A percentile compares a stretch with the other conserved stretches of the same genome.
These are phyloP conservation scores for Epichloe uncinata DNA, from an alignment of 2,329 filamentous ascomycete species.

Conservation along the genomic window DNA sequence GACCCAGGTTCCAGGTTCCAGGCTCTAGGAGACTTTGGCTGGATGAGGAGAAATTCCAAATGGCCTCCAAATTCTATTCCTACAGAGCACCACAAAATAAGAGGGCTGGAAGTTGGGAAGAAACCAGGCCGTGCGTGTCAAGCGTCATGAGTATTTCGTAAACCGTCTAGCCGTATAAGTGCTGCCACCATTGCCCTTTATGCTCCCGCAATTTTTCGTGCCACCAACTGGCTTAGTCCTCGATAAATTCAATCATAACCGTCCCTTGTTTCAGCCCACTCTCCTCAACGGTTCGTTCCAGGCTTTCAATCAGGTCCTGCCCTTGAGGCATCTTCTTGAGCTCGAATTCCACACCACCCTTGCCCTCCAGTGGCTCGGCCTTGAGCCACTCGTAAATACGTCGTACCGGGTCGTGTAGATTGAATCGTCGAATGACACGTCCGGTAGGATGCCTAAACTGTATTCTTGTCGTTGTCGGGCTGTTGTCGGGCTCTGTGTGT, in stretches of 20 bases:
- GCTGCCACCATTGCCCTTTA: not conserved
- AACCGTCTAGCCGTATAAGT: not conserved
- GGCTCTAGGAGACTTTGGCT: not conserved
- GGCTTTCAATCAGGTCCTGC: slow-evolving; percentile 64
- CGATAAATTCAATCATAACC: slow-evolving; percentile 85
- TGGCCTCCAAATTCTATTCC: not conserved
- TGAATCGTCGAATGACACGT: slow-evolving; percentile 78
- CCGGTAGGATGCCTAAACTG: slow-evolving; percentile 82
- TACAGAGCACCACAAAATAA: not conserved
- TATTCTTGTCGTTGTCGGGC: slow-evolving; percentile 69
- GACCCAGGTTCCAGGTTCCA: too few species aligned
- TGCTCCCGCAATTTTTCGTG: not conserved
- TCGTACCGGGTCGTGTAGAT: slow-evolving; percentile 59
- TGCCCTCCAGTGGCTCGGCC: slow-evolving; percentile 69
- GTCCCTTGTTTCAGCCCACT: slow-evolving; percentile 84
- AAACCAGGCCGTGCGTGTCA: not conserved
- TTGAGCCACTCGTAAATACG: slow-evolving; percentile 96
- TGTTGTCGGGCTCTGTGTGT: slow-evolving; percentile 64
- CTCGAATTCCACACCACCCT: slow-evolving; percentile 68
- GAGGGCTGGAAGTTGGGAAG: not conserved
- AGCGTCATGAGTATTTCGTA: not conserved
- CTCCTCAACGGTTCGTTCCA: slow-evolving; percentile 64
- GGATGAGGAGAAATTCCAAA: not conserved
- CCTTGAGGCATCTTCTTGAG: slow-evolving; percentile 68
- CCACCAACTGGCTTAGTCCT: slow-evolving; percentile 26